Evolutionary conservation across 441 rosid species (phyloP), one percentile per base, ranked within the genome.

Genomic region (Hura crepitans): DNA sequence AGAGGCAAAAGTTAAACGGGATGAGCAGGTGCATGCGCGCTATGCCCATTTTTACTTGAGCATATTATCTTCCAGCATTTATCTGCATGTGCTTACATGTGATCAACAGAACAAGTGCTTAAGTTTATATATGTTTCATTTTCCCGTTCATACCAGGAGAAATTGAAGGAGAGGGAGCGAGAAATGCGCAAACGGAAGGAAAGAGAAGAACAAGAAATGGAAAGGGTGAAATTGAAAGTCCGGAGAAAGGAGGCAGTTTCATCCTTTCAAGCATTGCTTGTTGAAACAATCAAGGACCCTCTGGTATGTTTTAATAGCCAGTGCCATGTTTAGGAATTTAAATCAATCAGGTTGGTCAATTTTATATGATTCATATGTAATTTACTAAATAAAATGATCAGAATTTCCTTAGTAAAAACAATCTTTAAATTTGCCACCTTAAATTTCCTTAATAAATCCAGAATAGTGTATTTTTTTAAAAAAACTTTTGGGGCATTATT

Each of bases 141-240:
- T 71, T 30, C 54, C 9, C n/a, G 66, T 14, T 25, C 72, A 49
- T 73, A 56, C 30, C 79, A 96, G 98, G 97, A 89, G 64, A 96
- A 86, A 79, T 78, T 93, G 71, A 93, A 87, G 84, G 98, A 91
- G 73, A 85, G 99, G 70, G 97, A 91, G 79, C 81, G 96, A 53
- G 96, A 92, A 75, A 60, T 86, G 81, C 90, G 99, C 60, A 92
- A 95, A 80, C 80, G 98, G 77, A 92, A 92, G 76, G 99, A 91
- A 82, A 83, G 99, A 77, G 99, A 92, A 77, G 96, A 90, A 78
- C 96, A 86, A 79, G 98, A 92, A 84, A 88, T 91, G 93, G 97
- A 89, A 75, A 88, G 97, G 84, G 96, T 95, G 72, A 85, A 93
- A 25, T 66, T 77, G 55, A 95, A 95, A 88, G 80, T 95, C 77